phyloP scores from a whole-genome alignment of 2,329 filamentous ascomycete genomes.

The Pseudofabraea citricarpa region DNA sequence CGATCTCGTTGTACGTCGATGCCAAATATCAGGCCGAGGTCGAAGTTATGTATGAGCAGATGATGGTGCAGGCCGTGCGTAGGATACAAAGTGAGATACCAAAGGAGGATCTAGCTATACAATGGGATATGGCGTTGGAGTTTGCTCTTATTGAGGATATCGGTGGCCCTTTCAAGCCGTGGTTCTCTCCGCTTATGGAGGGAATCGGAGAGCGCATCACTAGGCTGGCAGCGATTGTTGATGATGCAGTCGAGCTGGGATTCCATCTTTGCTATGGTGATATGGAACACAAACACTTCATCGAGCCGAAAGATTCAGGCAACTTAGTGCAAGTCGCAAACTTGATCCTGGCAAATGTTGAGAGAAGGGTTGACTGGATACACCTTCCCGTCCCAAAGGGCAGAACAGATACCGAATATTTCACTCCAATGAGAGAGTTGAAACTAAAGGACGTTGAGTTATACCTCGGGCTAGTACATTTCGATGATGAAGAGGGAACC shows the following conservation, averaged over 20 bases:
- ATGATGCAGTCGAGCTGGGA: conserved; percentile 34
- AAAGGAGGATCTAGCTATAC: conserved; percentile 25
- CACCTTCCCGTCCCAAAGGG: conserved; percentile 40
- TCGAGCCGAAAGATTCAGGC: conserved; percentile 30
- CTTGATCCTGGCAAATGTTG: conserved; percentile 21
- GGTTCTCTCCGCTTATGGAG: conserved; percentile 28
- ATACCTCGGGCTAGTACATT: conserved; percentile 36
- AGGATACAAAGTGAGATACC: conserved; percentile 26
- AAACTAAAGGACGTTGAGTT: conserved; percentile 29
- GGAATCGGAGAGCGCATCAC: conserved; percentile 30
- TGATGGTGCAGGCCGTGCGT: conserved; percentile 18
- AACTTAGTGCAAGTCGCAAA: conserved; percentile 33
- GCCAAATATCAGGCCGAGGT: conserved; percentile 19
- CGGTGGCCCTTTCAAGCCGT: conserved; percentile 21
- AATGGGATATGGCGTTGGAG: conserved; percentile 26
- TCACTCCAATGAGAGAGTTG: conserved; percentile 32
- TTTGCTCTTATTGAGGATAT: conserved; percentile 21
- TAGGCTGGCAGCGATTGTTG: conserved; percentile 27
- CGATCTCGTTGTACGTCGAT: conserved; percentile 11
- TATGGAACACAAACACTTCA: conserved; percentile 36
- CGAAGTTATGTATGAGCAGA: conserved; percentile 25
- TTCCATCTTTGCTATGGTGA: conserved; percentile 45
- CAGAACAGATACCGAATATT: conserved; percentile 32
- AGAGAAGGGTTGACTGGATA: conserved; percentile 32
- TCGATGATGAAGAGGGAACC: conserved; percentile 33